Base-by-base conservation (phyloP, 2,329 filamentous ascomycete genomes). In the Calonectria honghensis region DNA sequence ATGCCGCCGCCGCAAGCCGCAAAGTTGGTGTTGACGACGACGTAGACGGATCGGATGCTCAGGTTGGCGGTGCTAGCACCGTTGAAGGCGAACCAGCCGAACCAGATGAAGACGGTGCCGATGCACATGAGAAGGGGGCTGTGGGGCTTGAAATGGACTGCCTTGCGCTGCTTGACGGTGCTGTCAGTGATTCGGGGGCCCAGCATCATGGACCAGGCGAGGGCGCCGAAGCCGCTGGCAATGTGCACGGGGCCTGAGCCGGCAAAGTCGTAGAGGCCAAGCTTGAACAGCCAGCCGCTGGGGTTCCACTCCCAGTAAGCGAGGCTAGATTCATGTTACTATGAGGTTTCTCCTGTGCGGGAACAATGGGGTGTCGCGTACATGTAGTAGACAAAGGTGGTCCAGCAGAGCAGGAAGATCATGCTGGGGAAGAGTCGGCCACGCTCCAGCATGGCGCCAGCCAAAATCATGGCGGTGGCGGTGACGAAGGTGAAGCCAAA, bases 301-400 rank as follows among this genome's bases (percentile, higher is more conserved):
- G 88, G 80, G 79, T 93, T 93, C 92, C 92, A 94, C 5, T 91
- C 92, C 91, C 91, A 93, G 84, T 89, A 92, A 0, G 91, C 91
- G 45, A 93, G 89, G 3, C 79, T 81, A 2, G 13, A 13, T 1
- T 2, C 13, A 9, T 16, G 18, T 29, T 41, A 63, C 18, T 11
- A 13, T 14, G 3, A 39, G 13, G 7, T 29, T 32, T 32, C 32
- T 35, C 27, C 7, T 29, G 35, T 1, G 18, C 31, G 16, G 18
- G 11, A 50, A n/a, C 13, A n/a, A 32, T 4, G 2, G 9, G 20
- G 3, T 4, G 3, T 45, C 0, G 45, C 79, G 13, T 52, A 81
- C 83, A 84, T 76, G 32, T 85, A 93, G 83, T 93, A 93, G 3
- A 93, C 92, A 70, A 93, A 87, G 0, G 92, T 93, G 0, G 91